These are phyloP conservation scores for Selenicereus undatus DNA, from an alignment of 148 eudicot genomes.

Conservation along the genomic window DNA sequence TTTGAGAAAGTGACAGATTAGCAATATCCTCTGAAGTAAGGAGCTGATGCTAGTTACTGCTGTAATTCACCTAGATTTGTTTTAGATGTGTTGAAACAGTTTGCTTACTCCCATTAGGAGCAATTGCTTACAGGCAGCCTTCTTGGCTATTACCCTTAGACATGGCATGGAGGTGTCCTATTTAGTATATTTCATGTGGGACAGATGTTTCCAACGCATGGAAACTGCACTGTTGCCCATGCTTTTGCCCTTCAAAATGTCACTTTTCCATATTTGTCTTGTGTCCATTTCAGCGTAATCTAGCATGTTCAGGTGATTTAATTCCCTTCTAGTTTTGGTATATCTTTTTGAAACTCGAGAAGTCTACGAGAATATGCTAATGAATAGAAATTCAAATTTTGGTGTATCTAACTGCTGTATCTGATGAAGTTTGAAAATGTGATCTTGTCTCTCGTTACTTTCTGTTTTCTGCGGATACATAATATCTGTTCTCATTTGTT, in stretches of 20 bases:
- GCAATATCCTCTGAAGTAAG: too few relatives aligned
- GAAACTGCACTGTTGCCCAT: not conserved
- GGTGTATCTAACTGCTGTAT: too few relatives aligned
- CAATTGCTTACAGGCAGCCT: not conserved
- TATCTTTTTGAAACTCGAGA: not conserved
- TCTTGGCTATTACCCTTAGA: not conserved
- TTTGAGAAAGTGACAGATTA: too few relatives aligned
- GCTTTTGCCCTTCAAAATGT: not conserved
- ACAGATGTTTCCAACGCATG: not conserved
- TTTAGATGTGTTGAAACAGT: too few relatives aligned
- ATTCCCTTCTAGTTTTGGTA: not conserved
- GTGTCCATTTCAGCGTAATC: not conserved
- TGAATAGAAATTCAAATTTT: not conserved
- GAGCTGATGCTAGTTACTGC: too few relatives aligned
- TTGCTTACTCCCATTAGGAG: not conserved
- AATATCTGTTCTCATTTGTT: not conserved
- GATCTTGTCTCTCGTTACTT: conserved; percentile 11
- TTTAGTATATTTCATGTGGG: not conserved
- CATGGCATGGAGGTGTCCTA: not conserved
- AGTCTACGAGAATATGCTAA: not conserved
- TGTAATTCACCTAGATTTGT: too few relatives aligned
- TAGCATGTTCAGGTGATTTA: not conserved
- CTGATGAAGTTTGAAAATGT: not conserved
- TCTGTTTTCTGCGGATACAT: conserved; percentile 5
- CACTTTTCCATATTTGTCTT: not conserved